Base-by-base conservation (phyloP, 345 rosid genomes). In the Pistacia integerrima region DNA sequence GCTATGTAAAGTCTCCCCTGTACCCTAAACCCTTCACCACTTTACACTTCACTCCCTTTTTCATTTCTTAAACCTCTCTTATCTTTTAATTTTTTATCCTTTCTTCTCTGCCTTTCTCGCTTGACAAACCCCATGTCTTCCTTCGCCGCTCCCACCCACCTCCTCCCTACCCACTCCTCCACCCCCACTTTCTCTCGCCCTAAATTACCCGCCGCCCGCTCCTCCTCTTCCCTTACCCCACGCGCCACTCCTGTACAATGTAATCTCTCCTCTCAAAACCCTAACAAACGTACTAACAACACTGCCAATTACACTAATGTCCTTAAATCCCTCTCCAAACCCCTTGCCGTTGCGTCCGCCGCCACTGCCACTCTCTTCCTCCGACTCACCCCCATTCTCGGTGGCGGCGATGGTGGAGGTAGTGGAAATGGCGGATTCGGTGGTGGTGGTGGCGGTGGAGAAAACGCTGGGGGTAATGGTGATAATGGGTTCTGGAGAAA, bases 311-410 rank as follows among this genome's bases (percentile, higher is more conserved):
- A 70, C 30, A 76, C 64, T 36, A 49, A 58, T 54, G 75, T 85
- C 72, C 83, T 88, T 3, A 85, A 77, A 71, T 70, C 85, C 64
- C 74, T 91, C 20, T 56, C 85, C 1, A 88, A 84, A 44, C 85
- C 93, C 56, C 78, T 89, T 0, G 79, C 87, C 0, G 18, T 87
- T 49, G 88, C 92, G 52, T 79, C 89, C 4, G 70, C 78, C 3
- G 80, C 88, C 1, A 81, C 92, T 12, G 91, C 90, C 9, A 88
- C 88, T 70, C 78, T 94, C 54, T 81, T 93, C 54, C 74, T 89
- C 81, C 87, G 81, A 54, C 6, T 85, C 74, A 70, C 84, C 18
- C 85, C 92, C 52, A 41, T 84, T 11, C 70, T 80, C 18, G 77
- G 76, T 8, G 64, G 69, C 70, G 75, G 81, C 54, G 84, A 75